Conservation (phyloP, 2,329 filamentous ascomycete species). For the Trichoderma koningiopsis region DNA sequence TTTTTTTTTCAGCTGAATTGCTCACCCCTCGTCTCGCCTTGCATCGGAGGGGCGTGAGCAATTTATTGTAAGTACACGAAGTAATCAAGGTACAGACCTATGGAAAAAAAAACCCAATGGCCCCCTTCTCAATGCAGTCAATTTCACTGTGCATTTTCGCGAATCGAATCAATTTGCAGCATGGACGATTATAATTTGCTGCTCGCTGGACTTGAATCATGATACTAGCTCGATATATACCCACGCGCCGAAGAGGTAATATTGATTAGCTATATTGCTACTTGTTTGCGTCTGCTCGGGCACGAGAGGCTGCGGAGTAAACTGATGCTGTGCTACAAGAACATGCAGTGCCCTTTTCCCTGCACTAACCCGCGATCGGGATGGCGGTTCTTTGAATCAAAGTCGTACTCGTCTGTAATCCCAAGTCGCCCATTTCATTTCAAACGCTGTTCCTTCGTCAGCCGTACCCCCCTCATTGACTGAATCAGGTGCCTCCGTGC, state of each 20-base stretch:
- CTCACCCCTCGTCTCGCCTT: background rate
- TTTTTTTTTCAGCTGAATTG: background rate
- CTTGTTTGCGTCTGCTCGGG: background rate
- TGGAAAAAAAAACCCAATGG: background rate
- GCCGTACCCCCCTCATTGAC: conserved; percentile 20
- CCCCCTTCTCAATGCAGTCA: background rate
- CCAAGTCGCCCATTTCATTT: conserved; percentile 2
- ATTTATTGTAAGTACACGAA: background rate
- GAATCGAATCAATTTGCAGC: background rate
- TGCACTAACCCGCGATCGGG: background rate
- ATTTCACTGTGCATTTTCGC: background rate
- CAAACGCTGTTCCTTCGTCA: conserved; percentile 12
- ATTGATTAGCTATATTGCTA: background rate
- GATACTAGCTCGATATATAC: background rate
- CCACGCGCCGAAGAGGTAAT: background rate
- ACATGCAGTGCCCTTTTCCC: background rate
- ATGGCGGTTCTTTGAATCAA: background rate
- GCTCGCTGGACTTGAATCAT: background rate
- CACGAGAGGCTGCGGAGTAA: background rate
- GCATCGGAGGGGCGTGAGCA: background rate
- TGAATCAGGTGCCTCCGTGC: conserved; percentile 26
- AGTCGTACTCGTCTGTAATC: conserved; percentile 2
- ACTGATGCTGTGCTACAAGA: background rate
- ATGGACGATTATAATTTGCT: background rate
- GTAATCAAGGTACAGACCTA: background rate